Base-by-base conservation (phyloP, 148 eudicot species). In the Polygonum maritimum region DNA sequence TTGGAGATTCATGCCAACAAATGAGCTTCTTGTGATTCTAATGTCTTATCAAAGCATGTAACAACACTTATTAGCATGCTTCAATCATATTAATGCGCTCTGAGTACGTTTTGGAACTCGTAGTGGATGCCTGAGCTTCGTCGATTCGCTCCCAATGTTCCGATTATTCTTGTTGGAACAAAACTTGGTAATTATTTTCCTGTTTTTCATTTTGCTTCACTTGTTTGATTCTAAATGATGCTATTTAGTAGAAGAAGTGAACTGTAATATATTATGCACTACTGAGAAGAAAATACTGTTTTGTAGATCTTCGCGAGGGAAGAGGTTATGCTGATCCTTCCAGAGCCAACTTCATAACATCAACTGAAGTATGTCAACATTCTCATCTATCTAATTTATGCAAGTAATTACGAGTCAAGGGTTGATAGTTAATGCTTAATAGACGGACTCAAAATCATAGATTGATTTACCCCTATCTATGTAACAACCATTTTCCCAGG, bases 81-180 rank as follows among this genome's bases (percentile, higher is more conserved):
- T 1, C 67, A 21, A 26, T 10, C 63, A 26, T 26, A 60, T 60
- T 62, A 62, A 62, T 62, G 39, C 22, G 65, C 35, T 58, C 14
- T 58, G 35, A 26, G 31, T 26, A 26, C 35, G 62, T 9, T 55
- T 51, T n/a, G 10, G 15, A 38, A 31, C 54, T 40, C 73, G 57
- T 72, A 95, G 98, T 95, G 98, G 98, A 87, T 95, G 94, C 98
- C 98, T 0, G 98, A 95, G 80, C 98, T 95, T 82, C 97, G 96
- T 54, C 86, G 97, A 73, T 95, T 92, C 71, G 98, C 98, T 48
- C 97, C 98, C 38, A 86, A 87, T 81, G 97, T 95, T 80, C 98
- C 98, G 78, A 81, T 92, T 71, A 93, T 95, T 70, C 96, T 95
- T 74, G 98, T 95, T 80, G 98, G 97, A 78, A 95, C 98, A n/a